phyloP scores from a whole-genome alignment of 2,329 filamentous ascomycete species.

The Colletotrichum incanum region DNA sequence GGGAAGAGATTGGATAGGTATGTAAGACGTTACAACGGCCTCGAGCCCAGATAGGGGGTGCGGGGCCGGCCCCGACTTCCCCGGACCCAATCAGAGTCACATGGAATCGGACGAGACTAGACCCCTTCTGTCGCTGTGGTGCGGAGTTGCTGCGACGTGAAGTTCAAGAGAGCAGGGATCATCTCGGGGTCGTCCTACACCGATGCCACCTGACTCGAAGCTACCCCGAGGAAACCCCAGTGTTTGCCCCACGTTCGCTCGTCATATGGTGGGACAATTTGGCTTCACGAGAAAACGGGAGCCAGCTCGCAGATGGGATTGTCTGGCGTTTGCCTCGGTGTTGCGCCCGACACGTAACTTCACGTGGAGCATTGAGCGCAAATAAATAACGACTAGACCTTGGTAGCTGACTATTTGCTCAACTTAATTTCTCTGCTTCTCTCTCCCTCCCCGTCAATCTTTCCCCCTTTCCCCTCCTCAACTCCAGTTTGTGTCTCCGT shows the following conservation, averaged over 20 bases:
- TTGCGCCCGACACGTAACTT: constrained; percentile 25
- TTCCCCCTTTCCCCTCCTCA: not conserved
- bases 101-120: constrained; percentile 20
- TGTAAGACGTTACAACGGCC: constrained; percentile 27
- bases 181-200: constrained; percentile 32
- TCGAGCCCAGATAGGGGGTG: constrained; percentile 1
- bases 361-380: constrained; percentile 31
- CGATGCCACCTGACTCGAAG: constrained; percentile 38
- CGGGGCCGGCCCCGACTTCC: constrained; percentile 39
- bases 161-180: constrained; percentile 20
- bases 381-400: constrained; percentile 38
- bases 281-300: constrained; percentile 36
- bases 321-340: constrained; percentile 19
- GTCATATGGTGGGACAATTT: constrained; percentile 37
- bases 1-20: constrained; percentile 1
- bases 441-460: not conserved
- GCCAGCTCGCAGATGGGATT: constrained; percentile 19
- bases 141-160: constrained; percentile 25
- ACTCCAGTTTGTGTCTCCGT: constrained; percentile 2
- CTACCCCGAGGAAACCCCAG: constrained; percentile 33
- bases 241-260: constrained; percentile 34
- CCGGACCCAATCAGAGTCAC: constrained; percentile 26
- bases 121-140: constrained; percentile 5
- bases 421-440: not conserved
- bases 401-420: not conserved